Conservation (phyloP, 768 basidiomycete species). For the Boletus pseudo-olivaceus region DNA sequence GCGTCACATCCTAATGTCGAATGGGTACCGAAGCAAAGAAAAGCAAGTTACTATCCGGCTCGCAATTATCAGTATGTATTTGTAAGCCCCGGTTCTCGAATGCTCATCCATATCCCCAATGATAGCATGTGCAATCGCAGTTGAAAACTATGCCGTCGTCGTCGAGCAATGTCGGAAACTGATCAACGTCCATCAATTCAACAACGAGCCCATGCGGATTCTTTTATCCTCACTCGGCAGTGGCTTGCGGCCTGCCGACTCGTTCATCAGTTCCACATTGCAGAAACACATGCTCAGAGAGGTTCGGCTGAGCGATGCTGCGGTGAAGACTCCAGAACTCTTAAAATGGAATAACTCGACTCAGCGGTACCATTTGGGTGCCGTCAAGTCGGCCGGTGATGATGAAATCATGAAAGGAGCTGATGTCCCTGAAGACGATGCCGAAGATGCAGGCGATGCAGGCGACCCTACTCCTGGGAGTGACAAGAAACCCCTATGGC, state of each 20-base stretch:
- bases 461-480: conserved; percentile 14
- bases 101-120: not conserved
- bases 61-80: conserved; percentile 63
- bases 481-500: conserved; percentile 18
- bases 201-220: conserved; percentile 80
- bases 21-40: conserved; percentile 60
- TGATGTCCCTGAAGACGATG: conserved; percentile 32
- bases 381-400: conserved; percentile 19
- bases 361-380: conserved; percentile 52
- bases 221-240: conserved; percentile 71
- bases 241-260: conserved; percentile 65
- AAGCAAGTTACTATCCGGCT: conserved; percentile 71
- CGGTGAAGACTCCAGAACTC: conserved; percentile 56
- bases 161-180: conserved; percentile 77
- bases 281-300: conserved; percentile 86
- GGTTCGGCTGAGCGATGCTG: conserved; percentile 63
- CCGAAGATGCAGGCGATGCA: conserved; percentile 26
- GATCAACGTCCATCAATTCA: conserved; percentile 73
- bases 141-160: conserved; percentile 51
- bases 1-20: conserved; percentile 69
- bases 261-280: conserved; percentile 71
- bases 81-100: not conserved
- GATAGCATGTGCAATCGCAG: conserved; percentile 70
- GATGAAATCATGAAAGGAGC: conserved; percentile 14
- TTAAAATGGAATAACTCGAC: conserved; percentile 59